These are phyloP conservation scores for Huntiella bhutanensis DNA, from an alignment of 2,329 filamentous ascomycete species.

Conservation along the genomic window DNA sequence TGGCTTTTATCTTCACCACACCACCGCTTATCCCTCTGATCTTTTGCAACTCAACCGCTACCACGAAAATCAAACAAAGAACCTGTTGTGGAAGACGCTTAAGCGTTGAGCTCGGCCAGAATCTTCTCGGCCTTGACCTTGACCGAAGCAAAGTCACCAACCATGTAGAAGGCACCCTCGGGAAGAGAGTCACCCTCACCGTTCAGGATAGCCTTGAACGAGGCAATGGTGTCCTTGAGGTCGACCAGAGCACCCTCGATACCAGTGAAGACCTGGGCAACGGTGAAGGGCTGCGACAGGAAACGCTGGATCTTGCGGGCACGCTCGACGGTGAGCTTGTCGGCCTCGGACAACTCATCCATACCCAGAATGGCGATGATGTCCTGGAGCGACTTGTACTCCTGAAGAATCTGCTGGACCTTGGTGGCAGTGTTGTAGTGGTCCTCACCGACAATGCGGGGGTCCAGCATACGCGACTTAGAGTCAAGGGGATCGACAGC, in stretches of 20 bases:
- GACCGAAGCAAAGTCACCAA: slow-evolving; percentile 85
- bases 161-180: slow-evolving; percentile 94
- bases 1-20: slow-evolving; percentile 4
- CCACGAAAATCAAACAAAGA: not conserved
- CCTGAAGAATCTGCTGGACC: slow-evolving; percentile 98
- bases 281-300: slow-evolving; percentile 97
- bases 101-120: slow-evolving; percentile 61
- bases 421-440: slow-evolving; percentile 90
- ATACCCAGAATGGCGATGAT: slow-evolving; percentile 99
- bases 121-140: slow-evolving; percentile 99
- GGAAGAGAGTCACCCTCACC: slow-evolving; percentile 93
- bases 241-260: slow-evolving; percentile 96
- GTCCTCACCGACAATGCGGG: slow-evolving; percentile 93
- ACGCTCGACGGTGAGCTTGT: slow-evolving; percentile 99
- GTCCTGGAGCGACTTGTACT: slow-evolving; percentile 99
- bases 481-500: slow-evolving; percentile 99
- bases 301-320: slow-evolving; percentile 99
- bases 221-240: slow-evolving; percentile 93
- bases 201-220: slow-evolving; percentile 91
- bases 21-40: slow-evolving; percentile 10
- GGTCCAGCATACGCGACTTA: slow-evolving; percentile 98
- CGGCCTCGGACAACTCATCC: slow-evolving; percentile 97
- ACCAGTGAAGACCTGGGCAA: slow-evolving; percentile 62
- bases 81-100: slow-evolving; percentile 16
- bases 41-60: slow-evolving; percentile 8